Evolutionary conservation across 2,329 filamentous ascomycete species (phyloP).

Genomic region (Trichoderma koningii): DNA sequence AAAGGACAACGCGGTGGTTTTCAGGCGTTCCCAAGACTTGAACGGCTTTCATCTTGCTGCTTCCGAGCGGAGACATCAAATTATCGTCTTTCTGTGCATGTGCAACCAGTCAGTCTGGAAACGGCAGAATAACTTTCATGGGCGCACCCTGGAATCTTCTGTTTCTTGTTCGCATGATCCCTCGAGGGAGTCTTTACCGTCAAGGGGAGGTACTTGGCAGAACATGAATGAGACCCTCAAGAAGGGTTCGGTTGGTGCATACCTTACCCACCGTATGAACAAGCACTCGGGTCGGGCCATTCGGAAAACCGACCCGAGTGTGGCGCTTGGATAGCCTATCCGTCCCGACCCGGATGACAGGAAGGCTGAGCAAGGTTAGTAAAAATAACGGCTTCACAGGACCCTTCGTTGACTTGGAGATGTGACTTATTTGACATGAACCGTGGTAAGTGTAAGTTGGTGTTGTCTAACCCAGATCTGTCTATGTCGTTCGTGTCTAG

Average conservation of each 20-base stretch:
- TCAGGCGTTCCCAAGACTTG: background rate
- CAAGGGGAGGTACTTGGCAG: no score
- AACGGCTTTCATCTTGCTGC: background rate
- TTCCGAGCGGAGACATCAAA: background rate
- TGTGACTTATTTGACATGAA: background rate
- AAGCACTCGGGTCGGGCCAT: slow-evolving; percentile 1
- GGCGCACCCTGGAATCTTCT: no score
- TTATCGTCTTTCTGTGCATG: background rate
- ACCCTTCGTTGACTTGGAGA: no score
- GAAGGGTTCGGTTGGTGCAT: no score
- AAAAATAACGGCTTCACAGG: background rate
- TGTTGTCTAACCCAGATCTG: no score
- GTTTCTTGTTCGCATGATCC: no score
- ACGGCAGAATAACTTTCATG: background rate
- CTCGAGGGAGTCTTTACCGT: no score
- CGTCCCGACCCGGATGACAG: slow-evolving; percentile 4
- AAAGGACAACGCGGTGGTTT: background rate
- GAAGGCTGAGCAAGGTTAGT: background rate
- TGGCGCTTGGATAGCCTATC: background rate
- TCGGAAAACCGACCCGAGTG: slow-evolving; percentile 8
- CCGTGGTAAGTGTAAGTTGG: background rate
- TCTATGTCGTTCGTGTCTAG: background rate
- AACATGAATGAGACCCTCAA: no score
- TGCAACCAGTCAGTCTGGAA: background rate
- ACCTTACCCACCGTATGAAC: no score